phyloP scores from a whole-genome alignment of 306 rosid species.

The Malus domestica region ASM211411v1 NC_041805.1:25591501-25592000 shows the following conservation, averaged over 20 bases:
- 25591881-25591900: no score
- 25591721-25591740: not conserved
- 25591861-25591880: not conserved
- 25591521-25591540: not conserved
- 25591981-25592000: no score
- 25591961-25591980: no score
- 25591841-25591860: not conserved
- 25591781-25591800: not conserved
- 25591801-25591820: constrained; percentile 5
- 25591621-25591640: not conserved
- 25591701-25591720: not conserved
- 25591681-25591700: constrained; percentile 1
- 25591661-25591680: not conserved
- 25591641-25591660: not conserved
- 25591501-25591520: not conserved
- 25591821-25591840: constrained; percentile 8
- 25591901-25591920: no score
- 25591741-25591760: not conserved
- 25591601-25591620: not conserved
- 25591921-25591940: no score
- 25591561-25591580: not conserved
- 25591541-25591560: not conserved
- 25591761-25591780: no score
- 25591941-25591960: no score
- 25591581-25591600: not conserved